Percentiles rank a stretch among this genome's conserved stretches.
phyloP scores from a whole-genome alignment of 2,329 filamentous ascomycete genomes.

The Scleromitrula shiraiana region DNA sequence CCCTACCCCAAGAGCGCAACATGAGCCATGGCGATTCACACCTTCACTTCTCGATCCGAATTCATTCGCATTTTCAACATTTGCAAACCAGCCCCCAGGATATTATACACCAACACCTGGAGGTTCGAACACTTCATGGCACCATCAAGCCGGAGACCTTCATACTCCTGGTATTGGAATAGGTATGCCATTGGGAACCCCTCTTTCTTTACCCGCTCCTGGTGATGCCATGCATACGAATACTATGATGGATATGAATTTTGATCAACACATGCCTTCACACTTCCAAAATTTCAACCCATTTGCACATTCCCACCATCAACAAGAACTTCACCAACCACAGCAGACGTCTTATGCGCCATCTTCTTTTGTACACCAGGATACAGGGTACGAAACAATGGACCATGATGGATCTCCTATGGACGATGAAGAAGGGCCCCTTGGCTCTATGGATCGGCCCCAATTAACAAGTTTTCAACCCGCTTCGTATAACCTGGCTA shows the following conservation, averaged over 20 bases:
- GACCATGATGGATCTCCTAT: constrained; percentile 65
- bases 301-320: constrained; percentile 54
- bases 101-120: constrained; percentile 87
- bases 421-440: constrained; percentile 43
- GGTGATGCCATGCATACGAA: constrained; percentile 55
- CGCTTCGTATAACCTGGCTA: constrained; percentile 39
- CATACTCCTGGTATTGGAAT: constrained; percentile 79
- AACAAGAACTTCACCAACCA: constrained; percentile 41
- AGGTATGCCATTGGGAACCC: constrained; percentile 48
- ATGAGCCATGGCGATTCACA: constrained; percentile 81
- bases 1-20: constrained; percentile 69
- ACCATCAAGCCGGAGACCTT: constrained; percentile 76
- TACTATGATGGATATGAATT: constrained; percentile 57
- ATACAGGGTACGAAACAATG: constrained; percentile 73
- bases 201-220: constrained; percentile 69
- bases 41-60: constrained; percentile 82
- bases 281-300: constrained; percentile 62
- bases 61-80: constrained; percentile 70
- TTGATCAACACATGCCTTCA: constrained; percentile 45
- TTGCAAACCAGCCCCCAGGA: constrained; percentile 70
- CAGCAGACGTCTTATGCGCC: constrained; percentile 57
- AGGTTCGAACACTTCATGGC: constrained; percentile 71
- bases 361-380: constrained; percentile 71
- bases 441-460: constrained; percentile 51
- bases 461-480: constrained; percentile 52